phyloP scores from a whole-genome alignment of 345 rosid species.

The Iberis pinnata region DNA sequence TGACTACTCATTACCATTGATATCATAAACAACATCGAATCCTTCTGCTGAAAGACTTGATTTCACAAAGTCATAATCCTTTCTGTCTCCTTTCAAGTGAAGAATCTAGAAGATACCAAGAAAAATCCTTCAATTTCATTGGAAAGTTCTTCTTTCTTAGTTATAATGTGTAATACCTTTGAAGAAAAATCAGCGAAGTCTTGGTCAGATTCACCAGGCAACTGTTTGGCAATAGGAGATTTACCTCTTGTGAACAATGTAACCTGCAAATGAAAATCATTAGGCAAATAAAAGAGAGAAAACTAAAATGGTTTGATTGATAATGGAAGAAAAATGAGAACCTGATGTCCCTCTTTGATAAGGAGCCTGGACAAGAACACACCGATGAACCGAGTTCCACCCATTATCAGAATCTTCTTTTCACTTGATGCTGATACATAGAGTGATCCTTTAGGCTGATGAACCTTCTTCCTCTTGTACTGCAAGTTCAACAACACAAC shows the following conservation, averaged over 20 bases:
- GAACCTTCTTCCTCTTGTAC: constrained; percentile 55
- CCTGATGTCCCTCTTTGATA: constrained; percentile 92
- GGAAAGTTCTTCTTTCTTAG: neutral
- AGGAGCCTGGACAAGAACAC: constrained; percentile 83
- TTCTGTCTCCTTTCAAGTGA: constrained; percentile 96
- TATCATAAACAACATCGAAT: constrained; percentile 88
- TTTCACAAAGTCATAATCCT: constrained; percentile 87
- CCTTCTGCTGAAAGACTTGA: constrained; percentile 94
- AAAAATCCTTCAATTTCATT: constrained; percentile 2
- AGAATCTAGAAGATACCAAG: constrained; percentile 46
- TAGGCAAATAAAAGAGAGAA: neutral
- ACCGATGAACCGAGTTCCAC: constrained; percentile 92
- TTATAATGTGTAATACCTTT: constrained; percentile 41
- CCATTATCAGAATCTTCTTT: constrained; percentile 93
- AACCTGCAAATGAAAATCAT: constrained; percentile 48
- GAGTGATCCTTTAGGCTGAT: constrained; percentile 61
- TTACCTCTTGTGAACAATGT: constrained; percentile 93
- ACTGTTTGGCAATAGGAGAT: constrained; percentile 72
- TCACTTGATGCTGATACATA: constrained; percentile 65
- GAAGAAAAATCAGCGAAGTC: constrained; percentile 82
- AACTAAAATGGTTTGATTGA: neutral
- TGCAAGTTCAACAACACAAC: constrained; percentile 31
- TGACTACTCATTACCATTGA: constrained; percentile 48
- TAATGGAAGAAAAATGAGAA: constrained; percentile 23
- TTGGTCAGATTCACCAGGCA: constrained; percentile 86